phyloP scores from a whole-genome alignment of 139 green algal species.

The Pseudopediastrum boryanum region DNA sequence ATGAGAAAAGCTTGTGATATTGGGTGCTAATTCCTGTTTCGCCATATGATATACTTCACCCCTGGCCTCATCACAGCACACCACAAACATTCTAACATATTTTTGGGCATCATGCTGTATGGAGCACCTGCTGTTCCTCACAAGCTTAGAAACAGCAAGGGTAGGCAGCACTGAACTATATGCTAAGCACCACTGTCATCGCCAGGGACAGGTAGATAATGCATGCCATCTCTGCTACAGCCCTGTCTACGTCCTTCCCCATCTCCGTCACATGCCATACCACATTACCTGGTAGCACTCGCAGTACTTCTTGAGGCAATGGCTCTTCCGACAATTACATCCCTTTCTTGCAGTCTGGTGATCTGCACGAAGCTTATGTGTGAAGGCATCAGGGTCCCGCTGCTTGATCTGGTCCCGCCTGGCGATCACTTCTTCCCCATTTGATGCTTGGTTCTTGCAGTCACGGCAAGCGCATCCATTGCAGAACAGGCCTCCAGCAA shows the following conservation, averaged over 20 bases:
- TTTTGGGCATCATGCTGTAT: background rate
- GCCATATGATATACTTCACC: too few species aligned
- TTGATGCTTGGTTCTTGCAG: constrained; percentile 82
- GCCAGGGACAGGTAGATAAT: background rate
- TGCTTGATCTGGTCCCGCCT: constrained; percentile 26
- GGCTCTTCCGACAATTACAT: constrained; percentile 61
- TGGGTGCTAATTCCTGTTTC: background rate
- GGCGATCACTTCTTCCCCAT: constrained; percentile 26
- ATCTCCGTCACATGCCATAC: background rate
- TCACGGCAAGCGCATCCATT: constrained; percentile 87
- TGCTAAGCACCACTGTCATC: background rate
- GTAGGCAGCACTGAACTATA: background rate
- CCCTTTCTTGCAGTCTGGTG: constrained; percentile 43
- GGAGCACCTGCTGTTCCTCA: background rate
- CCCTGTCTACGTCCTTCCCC: background rate
- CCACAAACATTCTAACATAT: background rate
- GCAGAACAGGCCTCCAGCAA: constrained; percentile 82
- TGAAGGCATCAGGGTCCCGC: constrained; percentile 41
- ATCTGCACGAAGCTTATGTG: constrained; percentile 23
- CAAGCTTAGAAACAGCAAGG: too few species aligned
- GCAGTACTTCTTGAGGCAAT: constrained; percentile 98
- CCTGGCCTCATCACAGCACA: background rate
- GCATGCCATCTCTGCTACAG: background rate
- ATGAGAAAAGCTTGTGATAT: background rate
- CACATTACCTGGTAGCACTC: constrained; percentile 93